Evolutionary conservation across 371 early-diverging fungal genomes (phyloP).

Genomic region (Actinomortierella wolfii): DNA sequence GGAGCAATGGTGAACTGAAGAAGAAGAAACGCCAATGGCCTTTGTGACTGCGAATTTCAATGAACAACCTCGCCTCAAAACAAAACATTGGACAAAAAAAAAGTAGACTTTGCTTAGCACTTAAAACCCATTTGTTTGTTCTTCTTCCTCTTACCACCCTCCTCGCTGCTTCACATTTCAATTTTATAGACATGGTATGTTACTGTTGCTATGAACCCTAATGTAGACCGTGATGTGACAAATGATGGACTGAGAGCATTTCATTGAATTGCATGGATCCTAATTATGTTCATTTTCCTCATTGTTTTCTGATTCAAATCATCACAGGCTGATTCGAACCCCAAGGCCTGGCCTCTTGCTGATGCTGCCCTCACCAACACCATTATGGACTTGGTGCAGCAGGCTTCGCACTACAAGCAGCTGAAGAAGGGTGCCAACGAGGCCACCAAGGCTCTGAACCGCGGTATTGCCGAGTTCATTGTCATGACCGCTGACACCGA

Average conservation of each 20-base stretch:
- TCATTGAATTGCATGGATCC: neutral
- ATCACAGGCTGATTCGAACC: conserved; percentile 57
- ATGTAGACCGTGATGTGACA: no score
- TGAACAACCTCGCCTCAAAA: no score
- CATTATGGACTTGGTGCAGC: conserved; percentile 96
- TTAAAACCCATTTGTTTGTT: no score
- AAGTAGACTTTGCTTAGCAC: no score
- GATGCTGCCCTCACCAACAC: conserved; percentile 90
- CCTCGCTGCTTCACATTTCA: no score
- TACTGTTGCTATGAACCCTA: neutral
- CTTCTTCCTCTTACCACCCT: no score
- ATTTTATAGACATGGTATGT: neutral
- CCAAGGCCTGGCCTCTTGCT: conserved; percentile 93
- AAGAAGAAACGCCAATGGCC: no score
- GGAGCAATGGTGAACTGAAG: no score
- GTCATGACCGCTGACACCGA: conserved; percentile 98
- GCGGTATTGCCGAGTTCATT: conserved; percentile 98
- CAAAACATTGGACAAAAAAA: no score
- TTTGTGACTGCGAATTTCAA: no score
- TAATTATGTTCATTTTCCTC: neutral
- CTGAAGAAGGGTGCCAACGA: conserved; percentile 99
- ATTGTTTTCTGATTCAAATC: neutral
- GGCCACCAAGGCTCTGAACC: conserved; percentile 99
- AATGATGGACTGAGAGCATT: no score
- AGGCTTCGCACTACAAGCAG: conserved; percentile 98